These are phyloP conservation scores for Petunia hybrid DNA, from an alignment of 305 asterid genomes.

Conservation along the genomic window DNA sequence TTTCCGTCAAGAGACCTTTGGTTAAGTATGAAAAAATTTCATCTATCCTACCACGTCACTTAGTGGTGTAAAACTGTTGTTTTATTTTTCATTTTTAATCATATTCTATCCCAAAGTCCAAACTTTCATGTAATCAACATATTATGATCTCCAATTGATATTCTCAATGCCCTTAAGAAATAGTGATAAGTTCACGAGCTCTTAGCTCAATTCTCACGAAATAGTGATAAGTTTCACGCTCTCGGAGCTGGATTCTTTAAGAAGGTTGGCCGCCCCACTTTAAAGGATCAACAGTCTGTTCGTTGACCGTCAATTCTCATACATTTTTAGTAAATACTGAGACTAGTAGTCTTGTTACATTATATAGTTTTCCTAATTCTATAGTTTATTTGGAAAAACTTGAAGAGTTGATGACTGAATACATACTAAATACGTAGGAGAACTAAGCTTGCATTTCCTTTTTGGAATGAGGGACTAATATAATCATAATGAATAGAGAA, in stretches of 20 bases:
- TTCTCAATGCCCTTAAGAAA: no score
- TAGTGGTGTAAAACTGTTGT: background rate
- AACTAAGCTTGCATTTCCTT: background rate
- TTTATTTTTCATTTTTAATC: background rate
- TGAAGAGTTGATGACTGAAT: background rate
- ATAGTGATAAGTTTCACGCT: slow-evolving; percentile 3
- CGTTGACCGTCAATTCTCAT: background rate
- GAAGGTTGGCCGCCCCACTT: background rate
- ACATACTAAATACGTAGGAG: background rate
- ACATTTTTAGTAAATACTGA: background rate
- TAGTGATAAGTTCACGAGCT: no score
- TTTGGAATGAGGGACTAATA: background rate
- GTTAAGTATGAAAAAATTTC: no score
- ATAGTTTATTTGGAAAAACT: background rate
- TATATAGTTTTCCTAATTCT: background rate
- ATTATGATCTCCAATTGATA: background rate
- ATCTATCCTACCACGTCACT: no score
- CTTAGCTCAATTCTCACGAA: background rate
- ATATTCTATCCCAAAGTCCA: background rate
- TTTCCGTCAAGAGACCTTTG: no score
- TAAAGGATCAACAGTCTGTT: background rate
- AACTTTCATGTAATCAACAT: background rate
- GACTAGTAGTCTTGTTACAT: background rate
- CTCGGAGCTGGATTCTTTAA: background rate
- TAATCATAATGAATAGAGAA: background rate